These are phyloP conservation scores for Tetracentron sinense DNA, from an alignment of 164 flowering plant species.

Conservation along the genomic window DNA sequence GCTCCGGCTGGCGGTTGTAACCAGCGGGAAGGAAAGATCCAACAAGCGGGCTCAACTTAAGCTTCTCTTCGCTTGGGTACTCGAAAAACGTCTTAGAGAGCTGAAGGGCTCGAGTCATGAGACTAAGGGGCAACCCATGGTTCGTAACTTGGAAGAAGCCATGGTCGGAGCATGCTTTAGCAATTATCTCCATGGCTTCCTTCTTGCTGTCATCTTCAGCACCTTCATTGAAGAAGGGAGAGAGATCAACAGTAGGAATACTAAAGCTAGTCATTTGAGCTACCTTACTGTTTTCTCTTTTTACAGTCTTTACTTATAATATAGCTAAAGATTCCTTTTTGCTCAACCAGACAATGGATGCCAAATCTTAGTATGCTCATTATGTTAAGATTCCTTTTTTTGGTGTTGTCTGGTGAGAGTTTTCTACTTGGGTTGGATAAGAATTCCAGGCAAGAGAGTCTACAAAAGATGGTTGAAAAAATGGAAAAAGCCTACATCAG, in stretches of 20 bases:
- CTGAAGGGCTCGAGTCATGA: slow-evolving; percentile 22
- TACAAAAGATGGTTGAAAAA: too few relatives aligned
- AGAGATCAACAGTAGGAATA: slow-evolving; percentile 26
- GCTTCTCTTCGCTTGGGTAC: slow-evolving; percentile 23
- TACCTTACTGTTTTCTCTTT: too few relatives aligned
- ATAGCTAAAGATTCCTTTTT: too few relatives aligned
- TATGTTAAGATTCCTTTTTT: too few relatives aligned
- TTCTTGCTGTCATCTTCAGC: slow-evolving; percentile 18
- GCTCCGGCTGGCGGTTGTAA: slow-evolving; percentile 13
- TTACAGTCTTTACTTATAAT: too few relatives aligned
- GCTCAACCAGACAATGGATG: too few relatives aligned
- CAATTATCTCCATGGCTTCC: slow-evolving; percentile 15
- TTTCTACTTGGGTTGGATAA: too few relatives aligned
- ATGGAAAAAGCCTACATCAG: too few relatives aligned
- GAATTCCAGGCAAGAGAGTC: too few relatives aligned
- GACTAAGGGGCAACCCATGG: slow-evolving; percentile 26
- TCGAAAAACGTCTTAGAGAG: slow-evolving; percentile 23
- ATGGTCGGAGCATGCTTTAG: slow-evolving; percentile 20
- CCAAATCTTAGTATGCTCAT: too few relatives aligned
- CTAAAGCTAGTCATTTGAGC: not conserved
- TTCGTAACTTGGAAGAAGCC: slow-evolving; percentile 31
- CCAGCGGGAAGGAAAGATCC: slow-evolving; percentile 21
- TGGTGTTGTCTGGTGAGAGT: too few relatives aligned
- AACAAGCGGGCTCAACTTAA: slow-evolving; percentile 16
- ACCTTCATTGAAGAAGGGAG: slow-evolving; percentile 18